These are phyloP conservation scores for Rostrohypoxylon terebratum DNA, from an alignment of 495 filamentous ascomycete species.

Conservation along the genomic window DNA sequence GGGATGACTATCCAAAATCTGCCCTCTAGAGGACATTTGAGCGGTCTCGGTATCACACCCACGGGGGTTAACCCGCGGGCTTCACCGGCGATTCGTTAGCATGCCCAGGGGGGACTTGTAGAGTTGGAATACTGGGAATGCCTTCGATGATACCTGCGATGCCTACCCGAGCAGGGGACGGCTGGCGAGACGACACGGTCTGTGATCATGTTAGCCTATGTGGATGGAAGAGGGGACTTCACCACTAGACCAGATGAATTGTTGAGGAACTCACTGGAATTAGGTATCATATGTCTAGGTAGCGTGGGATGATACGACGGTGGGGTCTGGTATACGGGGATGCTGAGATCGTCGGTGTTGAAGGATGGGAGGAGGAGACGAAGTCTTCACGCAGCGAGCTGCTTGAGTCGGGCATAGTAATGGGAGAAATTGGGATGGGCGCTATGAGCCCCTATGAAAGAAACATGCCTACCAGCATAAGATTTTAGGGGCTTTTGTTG, in stretches of 20 bases:
- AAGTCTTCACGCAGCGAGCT: neutral
- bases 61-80: too few relatives aligned
- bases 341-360: neutral
- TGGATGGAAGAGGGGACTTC: neutral
- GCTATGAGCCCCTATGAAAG: neutral
- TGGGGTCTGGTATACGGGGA: neutral
- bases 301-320: neutral
- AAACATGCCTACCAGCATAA: neutral
- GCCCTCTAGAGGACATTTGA: neutral
- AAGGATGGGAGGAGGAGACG: neutral
- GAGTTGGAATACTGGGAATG: neutral
- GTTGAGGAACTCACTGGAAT: neutral
- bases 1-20: neutral
- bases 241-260: constrained; percentile 26
- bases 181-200: constrained; percentile 8
- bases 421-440: neutral
- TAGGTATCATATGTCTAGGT: neutral
- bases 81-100: neutral
- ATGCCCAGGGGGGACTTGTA: constrained; percentile 9
- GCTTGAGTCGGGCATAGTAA: neutral
- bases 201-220: constrained; percentile 12
- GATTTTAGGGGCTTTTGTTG: neutral
- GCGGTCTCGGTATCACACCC: neutral
- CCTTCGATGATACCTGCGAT: constrained; percentile 1
- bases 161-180: constrained; percentile 9